Base-by-base conservation (phyloP, 257 asterid genomes). In the Lycium barbarum region DNA sequence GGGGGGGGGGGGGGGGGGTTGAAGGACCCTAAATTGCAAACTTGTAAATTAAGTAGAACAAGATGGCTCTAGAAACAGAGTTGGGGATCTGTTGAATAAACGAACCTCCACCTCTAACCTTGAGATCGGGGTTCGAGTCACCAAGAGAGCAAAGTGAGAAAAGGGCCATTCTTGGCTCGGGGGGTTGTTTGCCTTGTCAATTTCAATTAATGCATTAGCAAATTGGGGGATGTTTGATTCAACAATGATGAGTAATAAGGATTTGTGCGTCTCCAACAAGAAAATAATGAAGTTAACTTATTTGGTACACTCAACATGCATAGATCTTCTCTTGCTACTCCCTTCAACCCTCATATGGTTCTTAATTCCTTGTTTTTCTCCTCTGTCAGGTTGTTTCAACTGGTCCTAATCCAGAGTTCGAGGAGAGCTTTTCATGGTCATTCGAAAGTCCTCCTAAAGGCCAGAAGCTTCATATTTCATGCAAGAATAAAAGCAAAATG, bases 401-500 rank as follows among this genome's bases (percentile, higher is more conserved):
- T 43, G 98, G 98, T 57, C 98, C 99, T 83, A 96, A 95, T 84
- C 99, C 99, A 33, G 98, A 94, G 82, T 96, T 98, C 93, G 99
- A 95, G 0, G 99, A 96, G 89, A 96, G 97, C 90, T 96, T 96
- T 84, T 86, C 94, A 0, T 96, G 98, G 99, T 92, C 98, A 80
- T 95, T 95, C 45, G 99, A 96, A 90, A 95, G 99, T 89, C 99
- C 99, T 79, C 99, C 99, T 26, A 96, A 96, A 86, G 99, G 99
- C 87, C 98, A 95, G 94, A 97, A 97, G 90, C 97, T 97, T 84
- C 99, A 97, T 88, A 97, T 97, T 84, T 97, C 99, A 58, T 95
- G 99, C 98, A 97, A 97, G 93, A 97, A 97, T 86, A 95, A 97
- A 94, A 97, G 98, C 97, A 97, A 97, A 86, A 94, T 97, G 98